Evolutionary conservation across 345 rosid species (phyloP).

Genomic region (Rhizophora apiculata): DNA sequence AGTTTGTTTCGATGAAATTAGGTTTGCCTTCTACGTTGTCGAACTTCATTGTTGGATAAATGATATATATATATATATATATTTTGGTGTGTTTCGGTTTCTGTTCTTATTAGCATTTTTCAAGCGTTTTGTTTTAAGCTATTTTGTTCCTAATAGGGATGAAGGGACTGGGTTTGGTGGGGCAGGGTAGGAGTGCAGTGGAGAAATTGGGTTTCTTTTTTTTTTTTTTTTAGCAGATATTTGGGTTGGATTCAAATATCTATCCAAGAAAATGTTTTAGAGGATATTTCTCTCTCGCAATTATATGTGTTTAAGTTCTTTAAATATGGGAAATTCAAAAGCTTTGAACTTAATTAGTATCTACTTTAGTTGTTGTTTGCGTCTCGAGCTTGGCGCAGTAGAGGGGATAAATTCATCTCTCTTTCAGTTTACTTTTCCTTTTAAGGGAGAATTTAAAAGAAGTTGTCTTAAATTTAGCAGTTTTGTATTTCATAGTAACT

Average conservation of each 20-base stretch:
- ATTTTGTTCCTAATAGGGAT: neutral
- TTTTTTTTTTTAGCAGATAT: neutral
- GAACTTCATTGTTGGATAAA: constrained; percentile 8
- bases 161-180: neutral
- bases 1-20: neutral
- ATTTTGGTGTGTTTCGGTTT: neutral
- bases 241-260: neutral
- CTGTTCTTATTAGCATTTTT: too few relatives aligned
- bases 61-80: too few relatives aligned
- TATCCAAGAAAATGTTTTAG: neutral
- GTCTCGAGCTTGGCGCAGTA: neutral
- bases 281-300: neutral
- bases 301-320: neutral
- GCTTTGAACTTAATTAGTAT: neutral
- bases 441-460: neutral
- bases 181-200: too few relatives aligned
- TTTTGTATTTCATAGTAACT: too few relatives aligned
- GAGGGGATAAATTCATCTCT: neutral
- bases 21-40: too few relatives aligned
- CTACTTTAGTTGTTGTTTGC: neutral
- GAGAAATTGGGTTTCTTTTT: neutral
- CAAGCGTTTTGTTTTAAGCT: neutral
- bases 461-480: neutral
- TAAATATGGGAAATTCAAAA: neutral
- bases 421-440: neutral